Percentiles rank a stretch among this genome's conserved stretches.
These are phyloP conservation scores for Buddleja alternifolia DNA, from an alignment of 257 asterid genomes.

Conservation along the genomic window DNA sequence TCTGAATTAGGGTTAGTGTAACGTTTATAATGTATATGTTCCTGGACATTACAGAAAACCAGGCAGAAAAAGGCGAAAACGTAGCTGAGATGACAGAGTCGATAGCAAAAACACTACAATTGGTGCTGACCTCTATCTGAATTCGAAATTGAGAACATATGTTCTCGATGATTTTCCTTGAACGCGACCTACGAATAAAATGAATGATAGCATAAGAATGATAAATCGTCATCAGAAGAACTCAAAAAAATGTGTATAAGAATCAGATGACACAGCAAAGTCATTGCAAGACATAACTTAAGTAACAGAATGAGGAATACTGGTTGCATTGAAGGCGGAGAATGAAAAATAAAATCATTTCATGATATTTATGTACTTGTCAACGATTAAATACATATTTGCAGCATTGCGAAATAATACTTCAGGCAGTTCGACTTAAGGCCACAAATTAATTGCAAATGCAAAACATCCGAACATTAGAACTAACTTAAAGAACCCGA, in stretches of 20 bases:
- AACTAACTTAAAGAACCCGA: neutral
- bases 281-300: constrained; percentile 16
- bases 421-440: neutral
- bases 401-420: neutral
- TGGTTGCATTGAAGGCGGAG: constrained; percentile 8
- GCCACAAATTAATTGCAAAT: neutral
- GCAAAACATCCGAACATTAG: neutral
- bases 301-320: constrained; percentile 14
- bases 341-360: constrained; percentile 19
- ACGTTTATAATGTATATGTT: neutral
- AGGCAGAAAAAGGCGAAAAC: neutral
- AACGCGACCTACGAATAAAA: constrained; percentile 63
- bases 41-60: neutral
- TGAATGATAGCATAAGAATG: constrained; percentile 18
- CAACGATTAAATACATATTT: neutral
- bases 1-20: neutral
- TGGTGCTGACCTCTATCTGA: constrained; percentile 68
- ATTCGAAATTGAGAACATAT: constrained; percentile 63
- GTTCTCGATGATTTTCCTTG: constrained; percentile 69
- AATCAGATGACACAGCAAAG: constrained; percentile 15
- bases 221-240: constrained; percentile 5
- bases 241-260: constrained; percentile 12
- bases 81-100: constrained; percentile 17
- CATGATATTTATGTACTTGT: constrained; percentile 17
- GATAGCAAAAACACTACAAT: constrained; percentile 10